These are phyloP conservation scores for Sphaerobolus stellatus DNA, from an alignment of 1,284 basidiomycete genomes.

Conservation along the genomic window DNA sequence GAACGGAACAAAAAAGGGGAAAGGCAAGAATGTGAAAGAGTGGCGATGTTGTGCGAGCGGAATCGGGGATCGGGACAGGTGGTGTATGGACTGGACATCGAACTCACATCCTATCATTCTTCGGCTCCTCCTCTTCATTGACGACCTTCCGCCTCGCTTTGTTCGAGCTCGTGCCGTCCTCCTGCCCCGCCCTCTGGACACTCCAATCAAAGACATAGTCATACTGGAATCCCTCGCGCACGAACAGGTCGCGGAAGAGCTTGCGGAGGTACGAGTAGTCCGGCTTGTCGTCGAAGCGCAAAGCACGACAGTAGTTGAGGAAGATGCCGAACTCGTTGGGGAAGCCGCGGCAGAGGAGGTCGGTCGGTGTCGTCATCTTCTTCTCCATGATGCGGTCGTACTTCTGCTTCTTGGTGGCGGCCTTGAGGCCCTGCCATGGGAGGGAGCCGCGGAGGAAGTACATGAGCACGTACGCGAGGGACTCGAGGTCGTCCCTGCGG, in stretches of 20 bases:
- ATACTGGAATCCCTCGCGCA: constrained; percentile 96
- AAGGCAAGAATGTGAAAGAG: constrained; percentile 26
- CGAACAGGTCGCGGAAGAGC: constrained; percentile 96
- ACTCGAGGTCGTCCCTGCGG: constrained; percentile 94
- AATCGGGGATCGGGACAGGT: constrained; percentile 1
- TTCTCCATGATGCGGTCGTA: constrained; percentile 99
- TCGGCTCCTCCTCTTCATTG: constrained; percentile 69
- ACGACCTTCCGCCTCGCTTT: constrained; percentile 74
- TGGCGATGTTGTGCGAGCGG: constrained; percentile 12
- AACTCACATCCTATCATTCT: constrained; percentile 76
- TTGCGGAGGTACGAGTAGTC: constrained; percentile 98
- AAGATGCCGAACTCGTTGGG: constrained; percentile 98
- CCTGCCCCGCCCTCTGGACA: constrained; percentile 74
- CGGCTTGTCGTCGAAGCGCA: constrained; percentile 97
- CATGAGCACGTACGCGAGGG: constrained; percentile 95
- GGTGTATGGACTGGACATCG: not conserved
- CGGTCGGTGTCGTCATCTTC: constrained; percentile 98
- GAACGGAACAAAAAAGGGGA: constrained; percentile 17
- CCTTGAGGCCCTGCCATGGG: constrained; percentile 98
- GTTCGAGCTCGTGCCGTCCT: constrained; percentile 59
- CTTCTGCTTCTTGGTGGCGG: constrained; percentile 99
- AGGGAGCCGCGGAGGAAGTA: constrained; percentile 96
- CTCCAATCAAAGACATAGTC: constrained; percentile 99
- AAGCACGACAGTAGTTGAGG: constrained; percentile 94
- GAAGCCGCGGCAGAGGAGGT: constrained; percentile 93